Evolutionary conservation across 805 yeast genomes (phyloP).

Genomic region (Lipomyces yamadae): DNA sequence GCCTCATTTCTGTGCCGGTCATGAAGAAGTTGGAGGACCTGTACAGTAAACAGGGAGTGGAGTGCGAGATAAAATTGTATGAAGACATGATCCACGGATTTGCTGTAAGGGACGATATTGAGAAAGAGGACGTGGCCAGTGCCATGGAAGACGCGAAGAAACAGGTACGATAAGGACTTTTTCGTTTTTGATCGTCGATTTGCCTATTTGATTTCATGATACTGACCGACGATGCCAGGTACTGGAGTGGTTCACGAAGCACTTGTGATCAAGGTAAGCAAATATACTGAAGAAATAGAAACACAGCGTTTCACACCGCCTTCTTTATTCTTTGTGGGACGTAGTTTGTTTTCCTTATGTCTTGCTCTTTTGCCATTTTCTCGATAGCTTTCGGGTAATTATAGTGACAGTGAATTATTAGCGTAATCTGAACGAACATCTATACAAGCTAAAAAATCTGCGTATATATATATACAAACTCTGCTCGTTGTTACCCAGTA

Average conservation of each 20-base stretch:
- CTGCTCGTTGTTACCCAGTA: too few species aligned
- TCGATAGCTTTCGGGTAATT: neutral
- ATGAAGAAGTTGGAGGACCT: slow-evolving; percentile 11
- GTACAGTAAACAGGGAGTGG: slow-evolving; percentile 11
- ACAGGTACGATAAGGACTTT: slow-evolving; percentile 8
- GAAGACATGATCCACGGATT: slow-evolving; percentile 33
- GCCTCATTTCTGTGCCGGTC: neutral
- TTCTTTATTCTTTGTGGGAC: too few species aligned
- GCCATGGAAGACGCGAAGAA: slow-evolving; percentile 24
- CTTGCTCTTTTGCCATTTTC: too few species aligned
- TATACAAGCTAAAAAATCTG: neutral
- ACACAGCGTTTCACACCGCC: neutral
- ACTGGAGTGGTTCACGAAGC: slow-evolving; percentile 4
- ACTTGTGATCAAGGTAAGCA: neutral
- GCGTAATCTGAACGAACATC: neutral
- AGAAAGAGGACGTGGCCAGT: slow-evolving; percentile 14
- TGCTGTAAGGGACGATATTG: slow-evolving; percentile 23
- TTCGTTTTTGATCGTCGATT: neutral
- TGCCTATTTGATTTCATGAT: neutral
- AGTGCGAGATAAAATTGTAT: slow-evolving; percentile 15
- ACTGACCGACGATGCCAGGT: neutral
- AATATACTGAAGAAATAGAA: neutral
- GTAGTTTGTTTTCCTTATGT: too few species aligned
- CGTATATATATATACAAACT: too few species aligned
- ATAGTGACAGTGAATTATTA: neutral